Evolutionary conservation across 1,139 yeast species (phyloP).

Genomic region (Kurtzmaniella quercitrusa): DNA sequence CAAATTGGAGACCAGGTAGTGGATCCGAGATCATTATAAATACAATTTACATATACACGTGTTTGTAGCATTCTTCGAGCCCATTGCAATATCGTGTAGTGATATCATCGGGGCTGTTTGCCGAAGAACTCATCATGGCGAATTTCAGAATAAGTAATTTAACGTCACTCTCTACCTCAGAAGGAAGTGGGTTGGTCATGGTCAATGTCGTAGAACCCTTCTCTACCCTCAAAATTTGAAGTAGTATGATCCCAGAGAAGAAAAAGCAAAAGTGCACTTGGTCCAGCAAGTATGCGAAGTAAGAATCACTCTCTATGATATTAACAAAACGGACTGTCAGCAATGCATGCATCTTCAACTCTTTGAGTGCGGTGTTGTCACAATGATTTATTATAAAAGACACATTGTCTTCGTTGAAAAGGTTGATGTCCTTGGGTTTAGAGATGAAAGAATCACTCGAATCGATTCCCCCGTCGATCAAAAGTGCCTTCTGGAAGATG

Average conservation of each 20-base stretch:
- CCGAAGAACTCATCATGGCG: constrained; percentile 7
- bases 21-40: no score
- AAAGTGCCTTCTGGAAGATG: constrained; percentile 19
- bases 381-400: constrained; percentile 18
- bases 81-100: constrained; percentile 6
- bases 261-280: constrained; percentile 59
- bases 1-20: no score
- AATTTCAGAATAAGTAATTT: constrained; percentile 7
- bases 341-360: constrained; percentile 32
- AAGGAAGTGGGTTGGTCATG: constrained; percentile 1
- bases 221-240: constrained; percentile 18
- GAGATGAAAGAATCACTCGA: constrained; percentile 2
- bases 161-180: constrained; percentile 5
- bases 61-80: constrained; percentile 3
- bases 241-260: constrained; percentile 45
- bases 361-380: constrained; percentile 17
- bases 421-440: constrained; percentile 6
- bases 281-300: constrained; percentile 66
- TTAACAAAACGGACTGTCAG: constrained; percentile 38
- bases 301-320: constrained; percentile 51
- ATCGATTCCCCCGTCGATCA: constrained; percentile 7
- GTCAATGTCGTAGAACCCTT: not conserved
- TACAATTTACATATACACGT: not conserved
- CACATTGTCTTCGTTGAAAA: constrained; percentile 23
- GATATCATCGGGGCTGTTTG: constrained; percentile 7